A percentile compares a stretch with the other conserved stretches of the same genome.
These are phyloP conservation scores for Acanthamoeba culbertsoni DNA, from an alignment of 208 protist genomes.

Conservation along the genomic window DNA sequence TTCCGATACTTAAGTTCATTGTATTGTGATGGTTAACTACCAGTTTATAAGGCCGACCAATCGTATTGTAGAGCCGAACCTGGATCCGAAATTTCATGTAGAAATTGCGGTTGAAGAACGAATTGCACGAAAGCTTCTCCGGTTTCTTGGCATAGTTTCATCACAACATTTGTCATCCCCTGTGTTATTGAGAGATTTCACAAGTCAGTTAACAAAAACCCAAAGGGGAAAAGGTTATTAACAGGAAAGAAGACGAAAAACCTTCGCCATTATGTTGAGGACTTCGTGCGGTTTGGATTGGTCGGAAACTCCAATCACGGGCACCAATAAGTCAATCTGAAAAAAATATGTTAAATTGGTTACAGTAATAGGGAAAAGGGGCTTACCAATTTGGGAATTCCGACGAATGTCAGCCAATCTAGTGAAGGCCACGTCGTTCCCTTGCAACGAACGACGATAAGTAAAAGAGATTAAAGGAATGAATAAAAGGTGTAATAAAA, in stretches of 20 bases:
- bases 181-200: background rate
- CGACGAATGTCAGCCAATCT: background rate
- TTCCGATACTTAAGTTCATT: background rate
- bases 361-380: background rate
- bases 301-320: background rate
- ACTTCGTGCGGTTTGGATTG: constrained; percentile 11
- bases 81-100: background rate
- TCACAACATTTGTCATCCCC: background rate
- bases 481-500: background rate
- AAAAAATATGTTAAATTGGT: no score
- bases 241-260: background rate
- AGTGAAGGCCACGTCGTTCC: constrained; percentile 1
- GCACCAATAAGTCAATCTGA: background rate
- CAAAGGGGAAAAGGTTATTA: no score
- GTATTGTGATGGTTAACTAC: background rate
- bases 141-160: background rate
- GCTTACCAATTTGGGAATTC: background rate
- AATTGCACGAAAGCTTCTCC: background rate
- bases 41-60: no score
- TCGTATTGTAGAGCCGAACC: background rate
- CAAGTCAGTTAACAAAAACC: no score
- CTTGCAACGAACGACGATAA: background rate
- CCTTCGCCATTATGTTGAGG: constrained; percentile 28
- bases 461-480: background rate
- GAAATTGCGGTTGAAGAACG: constrained; percentile 5